A percentile compares a stretch with the other conserved stretches of the same genome.
Conservation (phyloP, 2,329 filamentous ascomycete species). For the Colletotrichum simmondsii region DNA sequence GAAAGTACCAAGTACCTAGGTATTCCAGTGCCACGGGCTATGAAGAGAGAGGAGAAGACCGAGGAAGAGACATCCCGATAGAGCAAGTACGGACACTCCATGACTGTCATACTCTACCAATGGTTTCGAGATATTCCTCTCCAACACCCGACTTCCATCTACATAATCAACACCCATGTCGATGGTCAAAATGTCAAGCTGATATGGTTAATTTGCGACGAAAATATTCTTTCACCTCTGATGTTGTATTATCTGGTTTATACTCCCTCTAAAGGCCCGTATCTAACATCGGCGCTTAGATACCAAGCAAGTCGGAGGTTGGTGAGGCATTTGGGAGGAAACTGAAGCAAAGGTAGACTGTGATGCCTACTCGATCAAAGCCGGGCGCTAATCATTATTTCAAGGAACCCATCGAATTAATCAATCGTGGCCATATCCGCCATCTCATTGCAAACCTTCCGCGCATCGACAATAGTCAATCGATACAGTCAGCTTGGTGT, state of each 20-base stretch:
- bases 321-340: neutral
- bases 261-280: neutral
- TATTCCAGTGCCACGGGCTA: neutral
- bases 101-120: neutral
- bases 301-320: neutral
- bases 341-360: neutral
- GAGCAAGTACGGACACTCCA: neutral
- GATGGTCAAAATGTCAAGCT: neutral
- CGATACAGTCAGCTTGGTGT: neutral
- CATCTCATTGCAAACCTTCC: neutral
- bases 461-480: neutral
- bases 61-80: neutral
- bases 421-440: neutral
- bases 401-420: neutral
- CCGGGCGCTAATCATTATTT: neutral
- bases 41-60: neutral
- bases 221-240: neutral
- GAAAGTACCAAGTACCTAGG: neutral
- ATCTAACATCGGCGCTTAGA: neutral
- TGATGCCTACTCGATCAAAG: neutral
- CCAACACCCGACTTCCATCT: neutral
- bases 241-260: fast-evolving
- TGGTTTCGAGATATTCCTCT: neutral
- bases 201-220: neutral
- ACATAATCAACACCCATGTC: neutral